Base-by-base conservation (phyloP, 164 flowering plant genomes). In the Aristolochia californica region DNA sequence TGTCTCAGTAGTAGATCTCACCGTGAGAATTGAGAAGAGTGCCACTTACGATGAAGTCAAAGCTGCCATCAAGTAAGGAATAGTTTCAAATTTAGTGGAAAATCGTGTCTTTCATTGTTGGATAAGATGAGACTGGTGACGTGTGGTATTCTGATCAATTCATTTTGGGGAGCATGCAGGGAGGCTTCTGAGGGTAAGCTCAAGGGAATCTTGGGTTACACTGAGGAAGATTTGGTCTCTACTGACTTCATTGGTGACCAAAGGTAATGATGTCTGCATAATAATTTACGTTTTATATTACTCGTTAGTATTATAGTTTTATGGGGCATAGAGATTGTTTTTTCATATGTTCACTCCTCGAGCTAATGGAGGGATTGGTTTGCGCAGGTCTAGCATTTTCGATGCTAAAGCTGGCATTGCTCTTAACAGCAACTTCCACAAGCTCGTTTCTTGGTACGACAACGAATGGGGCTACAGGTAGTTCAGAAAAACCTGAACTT, bases 381-480 rank as follows among this genome's bases (percentile, higher is more conserved):
- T 23, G 5, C 27, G 21, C 76, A 80, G 89, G 75, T 78, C 84
- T 21, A 80, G 91, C 62, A 81, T 85, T 64, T 82, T 82, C 47
- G 85, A 84, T 68, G 85, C 85, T 40, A 82, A 80, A 74, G 88
- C 85, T 13, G 91, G 88, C 56, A 84, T 82, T 65, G 85, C 88
- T 24, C 59, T 84, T 73, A 84, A 70, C 1, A 64, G 74, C 0
- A 67, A 72, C 57, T 84, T 79, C 25, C 70, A 68, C 27, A 85
- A 83, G 77, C 58, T 85, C 0, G 80, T 85, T 23, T 40, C 84
- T 0, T 85, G 91, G 91, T 84, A 82, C 34, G 91, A 84, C 75
- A 84, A 84, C 56, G 90, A 84, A 47, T 73, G 77, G 83, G 90
- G 87, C 24, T 84, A 84, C 85, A 81, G 86, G 86, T 83, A 77